Base-by-base conservation (phyloP, 768 basidiomycete genomes). In the Leucocoprinus leucothites region DNA sequence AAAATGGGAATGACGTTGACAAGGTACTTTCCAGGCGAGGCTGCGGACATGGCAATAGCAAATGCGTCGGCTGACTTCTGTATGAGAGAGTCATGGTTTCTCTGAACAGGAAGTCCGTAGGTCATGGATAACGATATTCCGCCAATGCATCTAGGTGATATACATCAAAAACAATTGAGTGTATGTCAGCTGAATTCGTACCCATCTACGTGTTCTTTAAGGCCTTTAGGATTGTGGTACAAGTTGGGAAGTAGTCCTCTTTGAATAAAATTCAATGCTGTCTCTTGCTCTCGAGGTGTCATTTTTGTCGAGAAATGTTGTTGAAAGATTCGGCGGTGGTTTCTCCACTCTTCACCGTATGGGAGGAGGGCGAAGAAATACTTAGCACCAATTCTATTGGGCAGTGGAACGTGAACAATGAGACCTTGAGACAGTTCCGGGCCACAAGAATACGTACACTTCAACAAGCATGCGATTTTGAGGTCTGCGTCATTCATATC, bases 1-100 rank as follows among this genome's bases (percentile, higher is more conserved):
- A 76, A 58, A 13, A 64, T 34, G 16, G 65, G 65, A 13, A 67
- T 25, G 0, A 61, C 52, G 44, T 76, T 69, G 31, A 71, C 71
- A 3, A 73, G 56, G 51, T 62, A 73, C 0, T 68, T 51, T 9
- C 67, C 70, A 4, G 67, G 60, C 18, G 57, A 50, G 1, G 57
- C 64, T 2, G 67, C 63, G 16, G 1, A n/a, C 8, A 13, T 8
- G 3, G 36, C 11, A 18, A 11, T 14, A 25, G 6, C 48, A 14
- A 51, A 9, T 2, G 31, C 41, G 4, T 51, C 21, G 3, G 51
- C 42, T 18, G 43, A n/a, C 8, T 44, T 13, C 1, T 16, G 26
- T 3, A 57, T 18, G 4, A 44, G 11, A 6, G 56, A 41, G 11
- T 56, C 54, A n/a, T 44, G 11, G n/a, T 16, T 9, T 22, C 46